Conservation (phyloP, 257 asterid genomes). For the Solanum chilense region DNA sequence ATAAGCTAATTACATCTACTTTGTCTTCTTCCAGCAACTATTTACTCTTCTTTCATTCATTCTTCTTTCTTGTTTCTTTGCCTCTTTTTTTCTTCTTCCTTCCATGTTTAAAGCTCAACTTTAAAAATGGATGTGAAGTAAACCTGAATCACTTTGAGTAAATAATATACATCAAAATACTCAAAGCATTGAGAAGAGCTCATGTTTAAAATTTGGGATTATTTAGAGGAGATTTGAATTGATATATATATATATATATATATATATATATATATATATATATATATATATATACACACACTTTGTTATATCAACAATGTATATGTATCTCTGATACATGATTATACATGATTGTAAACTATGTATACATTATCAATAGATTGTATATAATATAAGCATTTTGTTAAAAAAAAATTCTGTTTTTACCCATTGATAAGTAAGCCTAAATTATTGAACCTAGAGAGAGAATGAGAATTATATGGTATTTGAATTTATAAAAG, state of each 20-base stretch:
- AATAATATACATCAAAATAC: background rate
- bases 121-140: background rate
- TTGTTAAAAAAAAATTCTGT: background rate
- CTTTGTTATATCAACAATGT: background rate
- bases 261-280: no score
- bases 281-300: background rate
- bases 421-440: background rate
- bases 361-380: background rate
- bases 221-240: background rate
- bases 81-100: background rate
- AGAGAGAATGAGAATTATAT: background rate
- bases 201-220: background rate
- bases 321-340: background rate
- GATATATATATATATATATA: no score
- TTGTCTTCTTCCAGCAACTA: background rate
- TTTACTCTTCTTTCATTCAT: background rate
- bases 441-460: background rate
- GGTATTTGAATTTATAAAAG: background rate
- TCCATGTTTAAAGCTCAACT: background rate
- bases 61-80: background rate
- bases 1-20: background rate
- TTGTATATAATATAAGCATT: background rate
- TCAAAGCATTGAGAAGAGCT: background rate
- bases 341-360: background rate
- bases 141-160: background rate